Conservation (phyloP, 2,329 filamentous ascomycete species). For the Hypomyces perniciosus region DNA sequence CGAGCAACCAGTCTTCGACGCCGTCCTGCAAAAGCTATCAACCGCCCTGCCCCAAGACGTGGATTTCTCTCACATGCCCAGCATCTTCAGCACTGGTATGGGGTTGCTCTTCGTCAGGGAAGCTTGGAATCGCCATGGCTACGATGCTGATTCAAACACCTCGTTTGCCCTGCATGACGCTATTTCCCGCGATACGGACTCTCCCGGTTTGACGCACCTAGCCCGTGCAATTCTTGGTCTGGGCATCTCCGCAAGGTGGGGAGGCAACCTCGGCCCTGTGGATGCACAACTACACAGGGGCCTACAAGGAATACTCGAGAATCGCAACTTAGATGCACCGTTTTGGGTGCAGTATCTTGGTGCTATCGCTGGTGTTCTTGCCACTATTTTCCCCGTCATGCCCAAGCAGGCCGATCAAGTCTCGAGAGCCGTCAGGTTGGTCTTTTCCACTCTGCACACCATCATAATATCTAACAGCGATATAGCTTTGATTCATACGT, state of each 20-base stretch:
- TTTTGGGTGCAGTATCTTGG: slow-evolving; percentile 53
- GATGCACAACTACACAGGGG: slow-evolving; percentile 40
- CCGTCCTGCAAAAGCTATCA: slow-evolving; percentile 32
- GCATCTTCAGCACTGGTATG: slow-evolving; percentile 38
- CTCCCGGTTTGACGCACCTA: slow-evolving; percentile 69
- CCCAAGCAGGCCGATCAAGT: slow-evolving; percentile 34
- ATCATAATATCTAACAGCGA: slow-evolving; percentile 15
- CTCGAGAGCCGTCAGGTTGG: slow-evolving; percentile 35
- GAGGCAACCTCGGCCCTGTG: slow-evolving; percentile 48
- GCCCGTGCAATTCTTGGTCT: slow-evolving; percentile 66
- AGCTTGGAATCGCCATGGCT: slow-evolving; percentile 47
- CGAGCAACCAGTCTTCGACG: slow-evolving; percentile 28
- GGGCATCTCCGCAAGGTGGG: slow-evolving; percentile 68
- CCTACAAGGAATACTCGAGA: slow-evolving; percentile 37
- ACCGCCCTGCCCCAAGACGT: slow-evolving; percentile 37
- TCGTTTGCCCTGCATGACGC: slow-evolving; percentile 67
- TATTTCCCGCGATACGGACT: slow-evolving; percentile 59
- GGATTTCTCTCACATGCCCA: slow-evolving; percentile 32
- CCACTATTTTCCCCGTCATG: slow-evolving; percentile 35
- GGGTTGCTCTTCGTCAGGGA: slow-evolving; percentile 41
- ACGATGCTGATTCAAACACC: slow-evolving; percentile 49
- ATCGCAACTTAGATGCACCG: slow-evolving; percentile 30
- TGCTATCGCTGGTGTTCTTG: slow-evolving; percentile 39
- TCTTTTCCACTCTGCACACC: slow-evolving; percentile 8
- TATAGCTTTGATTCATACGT: slow-evolving; percentile 26